These are phyloP conservation scores for Calocera viscosa DNA, from an alignment of 768 basidiomycete genomes.

Conservation along the genomic window DNA sequence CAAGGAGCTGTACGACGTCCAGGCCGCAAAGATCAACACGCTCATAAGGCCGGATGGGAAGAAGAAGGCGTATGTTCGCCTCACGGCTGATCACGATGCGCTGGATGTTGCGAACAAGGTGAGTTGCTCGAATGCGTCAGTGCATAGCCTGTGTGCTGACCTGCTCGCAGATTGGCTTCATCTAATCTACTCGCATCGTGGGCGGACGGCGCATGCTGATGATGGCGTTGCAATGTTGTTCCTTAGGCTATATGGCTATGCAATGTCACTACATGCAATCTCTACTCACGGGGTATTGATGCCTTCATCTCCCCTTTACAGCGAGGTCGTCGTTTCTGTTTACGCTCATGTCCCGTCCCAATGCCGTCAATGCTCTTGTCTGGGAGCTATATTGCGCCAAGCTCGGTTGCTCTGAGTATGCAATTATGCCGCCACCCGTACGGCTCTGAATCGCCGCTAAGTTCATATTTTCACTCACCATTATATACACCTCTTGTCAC, in stretches of 20 bases:
- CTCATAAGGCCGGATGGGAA: conserved; percentile 96
- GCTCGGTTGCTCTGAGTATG: background rate
- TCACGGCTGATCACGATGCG: conserved; percentile 92
- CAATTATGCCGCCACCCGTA: background rate
- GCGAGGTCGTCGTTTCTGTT: too few relatives aligned
- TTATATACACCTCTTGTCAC: too few relatives aligned
- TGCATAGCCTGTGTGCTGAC: background rate
- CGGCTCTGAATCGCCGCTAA: background rate
- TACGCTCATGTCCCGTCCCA: too few relatives aligned
- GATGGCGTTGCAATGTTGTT: background rate
- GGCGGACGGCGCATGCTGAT: background rate
- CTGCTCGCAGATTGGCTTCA: conserved; percentile 74
- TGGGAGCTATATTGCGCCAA: background rate
- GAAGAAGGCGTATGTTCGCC: conserved; percentile 98
- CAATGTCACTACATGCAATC: conserved; percentile 5
- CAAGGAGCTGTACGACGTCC: conserved; percentile 97
- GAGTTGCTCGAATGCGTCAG: conserved; percentile 15
- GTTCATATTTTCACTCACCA: too few relatives aligned
- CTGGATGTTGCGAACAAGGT: conserved; percentile 97
- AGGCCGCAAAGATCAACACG: conserved; percentile 94
- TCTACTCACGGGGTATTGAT: background rate
- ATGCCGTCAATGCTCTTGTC: too few relatives aligned
- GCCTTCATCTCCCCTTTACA: background rate
- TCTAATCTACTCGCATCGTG: conserved; percentile 38
- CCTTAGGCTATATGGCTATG: conserved; percentile 6